A percentile compares a stretch with the other conserved stretches of the same genome.
Evolutionary conservation across 805 yeast species (phyloP).

Genomic region (Metschnikowia matae): DNA sequence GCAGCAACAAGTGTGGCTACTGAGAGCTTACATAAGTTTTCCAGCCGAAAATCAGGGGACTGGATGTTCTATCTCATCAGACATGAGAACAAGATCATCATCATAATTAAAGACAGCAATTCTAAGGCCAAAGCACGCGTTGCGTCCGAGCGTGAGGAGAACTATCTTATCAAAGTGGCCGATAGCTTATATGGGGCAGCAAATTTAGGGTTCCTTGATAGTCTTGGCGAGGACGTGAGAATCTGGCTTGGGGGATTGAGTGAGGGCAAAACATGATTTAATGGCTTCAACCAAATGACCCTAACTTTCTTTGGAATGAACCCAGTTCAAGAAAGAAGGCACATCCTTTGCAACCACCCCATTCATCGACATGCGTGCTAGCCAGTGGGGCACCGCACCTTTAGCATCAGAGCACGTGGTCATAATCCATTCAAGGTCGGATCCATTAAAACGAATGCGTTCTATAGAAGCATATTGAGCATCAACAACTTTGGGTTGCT

Average conservation of each 20-base stretch:
- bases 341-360: conserved; percentile 40
- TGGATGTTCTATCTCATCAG: conserved; percentile 41
- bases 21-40: conserved; percentile 41
- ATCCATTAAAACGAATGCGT: conserved; percentile 21
- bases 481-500: conserved; percentile 18
- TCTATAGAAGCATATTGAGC: conserved; percentile 39
- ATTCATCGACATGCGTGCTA: conserved; percentile 27
- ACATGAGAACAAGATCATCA: conserved; percentile 26
- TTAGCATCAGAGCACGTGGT: conserved; percentile 38
- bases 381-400: conserved; percentile 37
- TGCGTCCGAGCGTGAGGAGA: conserved; percentile 10
- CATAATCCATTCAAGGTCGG: conserved; percentile 34
- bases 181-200: conserved; percentile 29
- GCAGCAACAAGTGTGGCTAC: conserved; percentile 15
- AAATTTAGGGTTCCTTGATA: conserved; percentile 36
- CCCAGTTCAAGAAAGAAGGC: conserved; percentile 35
- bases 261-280: neutral
- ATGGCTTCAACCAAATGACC: too few species aligned
- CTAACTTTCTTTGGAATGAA: conserved; percentile 1
- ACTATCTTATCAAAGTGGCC: conserved; percentile 14
- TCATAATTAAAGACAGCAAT: conserved; percentile 33
- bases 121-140: conserved; percentile 16
- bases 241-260: conserved; percentile 34
- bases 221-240: conserved; percentile 40
- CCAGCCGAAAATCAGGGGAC: conserved; percentile 32